Conservation (phyloP, 345 rosid genomes). For the Geranium brycei region DNA sequence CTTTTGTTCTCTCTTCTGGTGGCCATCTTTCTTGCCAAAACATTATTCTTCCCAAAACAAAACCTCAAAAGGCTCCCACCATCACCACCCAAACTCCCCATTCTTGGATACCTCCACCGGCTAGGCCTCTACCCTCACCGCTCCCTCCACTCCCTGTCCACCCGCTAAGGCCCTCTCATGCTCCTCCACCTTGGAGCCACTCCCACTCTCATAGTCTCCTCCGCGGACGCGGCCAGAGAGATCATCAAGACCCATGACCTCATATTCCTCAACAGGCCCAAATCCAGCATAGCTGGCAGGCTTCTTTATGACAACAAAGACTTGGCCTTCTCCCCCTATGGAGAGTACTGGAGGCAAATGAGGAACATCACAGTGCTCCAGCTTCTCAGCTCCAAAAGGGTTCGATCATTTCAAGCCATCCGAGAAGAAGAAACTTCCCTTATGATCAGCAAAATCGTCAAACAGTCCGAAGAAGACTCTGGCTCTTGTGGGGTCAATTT, state of each 20-base stretch:
- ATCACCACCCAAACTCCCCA: conserved; percentile 39
- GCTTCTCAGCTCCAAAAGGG: conserved; percentile 16
- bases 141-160: conserved; percentile 25
- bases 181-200: conserved; percentile 34
- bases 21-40: too few relatives aligned
- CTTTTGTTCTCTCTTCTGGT: too few relatives aligned
- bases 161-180: conserved; percentile 46
- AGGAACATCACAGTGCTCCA: conserved; percentile 14
- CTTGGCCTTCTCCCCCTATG: conserved; percentile 19
- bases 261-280: conserved; percentile 34
- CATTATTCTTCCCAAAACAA: too few relatives aligned
- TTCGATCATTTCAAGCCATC: conserved; percentile 12
- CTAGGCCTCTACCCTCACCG: conserved; percentile 36
- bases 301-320: conserved; percentile 14
- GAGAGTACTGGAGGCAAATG: conserved; percentile 15
- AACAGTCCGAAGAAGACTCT: not conserved
- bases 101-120: conserved; percentile 53
- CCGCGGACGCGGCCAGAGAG: conserved; percentile 33
- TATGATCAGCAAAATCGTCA: conserved; percentile 7
- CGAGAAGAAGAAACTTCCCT: conserved; percentile 18
- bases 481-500: conserved; percentile 1
- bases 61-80: conserved; percentile 16
- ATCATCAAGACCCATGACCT: conserved; percentile 49
- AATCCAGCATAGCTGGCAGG: conserved; percentile 2
- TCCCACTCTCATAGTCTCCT: conserved; percentile 39